Evolutionary conservation across 2,329 filamentous ascomycete species (phyloP).

Genomic region (Monosporascus sp.): DNA sequence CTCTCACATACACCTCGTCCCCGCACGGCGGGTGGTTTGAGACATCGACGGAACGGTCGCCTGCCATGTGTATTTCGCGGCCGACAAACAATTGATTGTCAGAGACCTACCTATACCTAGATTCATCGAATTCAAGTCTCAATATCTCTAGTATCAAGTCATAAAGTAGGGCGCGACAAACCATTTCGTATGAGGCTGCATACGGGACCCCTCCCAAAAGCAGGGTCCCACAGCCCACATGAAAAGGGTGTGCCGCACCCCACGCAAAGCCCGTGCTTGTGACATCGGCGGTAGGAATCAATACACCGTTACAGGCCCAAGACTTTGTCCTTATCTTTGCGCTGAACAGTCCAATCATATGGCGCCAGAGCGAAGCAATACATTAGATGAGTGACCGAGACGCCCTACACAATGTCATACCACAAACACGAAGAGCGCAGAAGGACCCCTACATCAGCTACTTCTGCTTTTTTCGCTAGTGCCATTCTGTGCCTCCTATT

Average conservation of each 20-base stretch:
- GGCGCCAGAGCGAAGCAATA: background rate
- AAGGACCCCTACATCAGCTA: background rate
- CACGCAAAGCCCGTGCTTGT: background rate
- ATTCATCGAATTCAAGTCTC: too few relatives aligned
- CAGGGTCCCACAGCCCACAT: background rate
- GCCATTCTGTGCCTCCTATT: background rate
- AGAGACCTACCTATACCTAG: too few relatives aligned
- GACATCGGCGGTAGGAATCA: background rate
- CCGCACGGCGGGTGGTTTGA: background rate
- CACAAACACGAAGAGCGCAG: background rate
- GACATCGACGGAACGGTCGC: background rate
- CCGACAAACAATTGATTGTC: too few relatives aligned
- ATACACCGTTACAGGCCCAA: background rate
- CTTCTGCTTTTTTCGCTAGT: background rate
- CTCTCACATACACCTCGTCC: background rate
- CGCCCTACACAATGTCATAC: background rate
- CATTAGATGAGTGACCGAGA: background rate
- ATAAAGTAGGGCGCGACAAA: too few relatives aligned
- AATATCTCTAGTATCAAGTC: too few relatives aligned
- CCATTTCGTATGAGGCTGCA: too few relatives aligned
- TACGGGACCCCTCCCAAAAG: too few relatives aligned
- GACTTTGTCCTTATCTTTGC: background rate
- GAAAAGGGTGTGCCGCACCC: background rate
- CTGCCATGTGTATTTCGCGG: background rate
- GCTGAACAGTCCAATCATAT: background rate